Evolutionary conservation across 106 monocot genomes (phyloP).

Genomic region (Platanthera guangdongensis): DNA sequence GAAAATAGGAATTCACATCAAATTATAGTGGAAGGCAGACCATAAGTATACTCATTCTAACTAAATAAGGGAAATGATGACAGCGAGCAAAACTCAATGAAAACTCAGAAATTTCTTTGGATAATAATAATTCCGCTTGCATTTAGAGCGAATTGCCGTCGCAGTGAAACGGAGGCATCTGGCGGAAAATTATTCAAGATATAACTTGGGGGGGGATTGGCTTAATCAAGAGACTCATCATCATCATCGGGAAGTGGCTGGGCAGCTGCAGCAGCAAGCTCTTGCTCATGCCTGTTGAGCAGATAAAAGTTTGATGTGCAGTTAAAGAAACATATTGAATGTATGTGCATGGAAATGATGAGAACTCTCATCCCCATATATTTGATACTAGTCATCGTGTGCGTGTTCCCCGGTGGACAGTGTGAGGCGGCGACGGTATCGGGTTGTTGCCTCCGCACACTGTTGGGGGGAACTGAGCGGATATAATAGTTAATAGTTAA

Average conservation of each 20-base stretch:
- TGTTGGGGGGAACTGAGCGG: no score
- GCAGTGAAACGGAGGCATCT: neutral
- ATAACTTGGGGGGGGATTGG: neutral
- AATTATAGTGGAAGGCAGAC: no score
- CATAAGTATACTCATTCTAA: no score
- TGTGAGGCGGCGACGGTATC: no score
- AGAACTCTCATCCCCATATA: neutral
- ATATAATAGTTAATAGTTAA: no score
- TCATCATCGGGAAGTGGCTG: constrained; percentile 70
- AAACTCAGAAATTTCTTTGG: neutral
- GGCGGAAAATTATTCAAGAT: neutral
- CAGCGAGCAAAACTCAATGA: neutral
- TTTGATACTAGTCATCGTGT: no score
- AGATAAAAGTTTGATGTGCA: neutral
- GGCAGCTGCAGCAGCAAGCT: constrained; percentile 39
- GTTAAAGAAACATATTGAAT: neutral
- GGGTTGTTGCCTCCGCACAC: no score
- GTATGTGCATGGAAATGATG: neutral
- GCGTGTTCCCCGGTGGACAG: no score
- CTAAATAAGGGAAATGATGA: neutral
- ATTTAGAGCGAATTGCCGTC: neutral
- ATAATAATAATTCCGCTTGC: neutral
- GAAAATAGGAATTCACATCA: no score
- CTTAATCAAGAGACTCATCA: constrained; percentile 44
- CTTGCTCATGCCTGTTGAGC: constrained; percentile 37